Conservation (phyloP, 192 early-diverging fungal species). For the Coemansia sp. region DNA sequence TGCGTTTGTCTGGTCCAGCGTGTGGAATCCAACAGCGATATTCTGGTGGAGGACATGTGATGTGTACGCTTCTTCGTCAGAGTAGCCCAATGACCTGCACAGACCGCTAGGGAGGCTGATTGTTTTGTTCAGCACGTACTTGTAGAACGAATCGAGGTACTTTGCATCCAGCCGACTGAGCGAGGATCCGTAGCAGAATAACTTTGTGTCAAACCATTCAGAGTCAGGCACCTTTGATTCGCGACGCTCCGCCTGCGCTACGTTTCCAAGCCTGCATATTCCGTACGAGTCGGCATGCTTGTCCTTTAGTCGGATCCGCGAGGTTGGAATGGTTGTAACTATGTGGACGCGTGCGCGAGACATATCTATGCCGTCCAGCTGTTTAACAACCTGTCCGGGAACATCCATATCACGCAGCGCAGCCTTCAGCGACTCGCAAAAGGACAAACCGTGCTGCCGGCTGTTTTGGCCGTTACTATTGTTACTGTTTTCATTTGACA, state of each 20-base stretch:
- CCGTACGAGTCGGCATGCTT: slow-evolving; percentile 53
- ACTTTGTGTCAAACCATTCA: slow-evolving; percentile 6
- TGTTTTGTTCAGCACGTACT: slow-evolving; percentile 11
- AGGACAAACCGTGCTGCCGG: slow-evolving; percentile 21
- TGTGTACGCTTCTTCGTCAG: neutral
- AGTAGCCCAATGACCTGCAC: neutral
- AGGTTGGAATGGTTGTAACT: slow-evolving; percentile 58
- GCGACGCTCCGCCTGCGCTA: slow-evolving; percentile 18
- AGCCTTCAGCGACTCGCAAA: slow-evolving; percentile 51
- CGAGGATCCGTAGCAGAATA: slow-evolving; percentile 47
- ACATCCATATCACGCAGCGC: slow-evolving; percentile 56
- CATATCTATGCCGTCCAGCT: slow-evolving; percentile 53
- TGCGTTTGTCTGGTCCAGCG: slow-evolving; percentile 16
- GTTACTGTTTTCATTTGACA: neutral
- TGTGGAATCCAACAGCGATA: slow-evolving; percentile 36
- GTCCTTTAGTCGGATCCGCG: slow-evolving; percentile 18
- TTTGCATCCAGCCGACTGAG: slow-evolving; percentile 18
- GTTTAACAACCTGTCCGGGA: slow-evolving; percentile 49
- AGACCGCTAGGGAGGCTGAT: neutral
- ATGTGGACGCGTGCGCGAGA: slow-evolving; percentile 57
- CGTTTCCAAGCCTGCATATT: slow-evolving; percentile 42
- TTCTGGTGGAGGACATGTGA: neutral
- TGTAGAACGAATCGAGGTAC: slow-evolving; percentile 28
- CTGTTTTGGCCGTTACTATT: neutral
- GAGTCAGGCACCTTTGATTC: neutral